Conservation (phyloP, 2,329 filamentous ascomycete species). For the Stemphylium beticola region DNA sequence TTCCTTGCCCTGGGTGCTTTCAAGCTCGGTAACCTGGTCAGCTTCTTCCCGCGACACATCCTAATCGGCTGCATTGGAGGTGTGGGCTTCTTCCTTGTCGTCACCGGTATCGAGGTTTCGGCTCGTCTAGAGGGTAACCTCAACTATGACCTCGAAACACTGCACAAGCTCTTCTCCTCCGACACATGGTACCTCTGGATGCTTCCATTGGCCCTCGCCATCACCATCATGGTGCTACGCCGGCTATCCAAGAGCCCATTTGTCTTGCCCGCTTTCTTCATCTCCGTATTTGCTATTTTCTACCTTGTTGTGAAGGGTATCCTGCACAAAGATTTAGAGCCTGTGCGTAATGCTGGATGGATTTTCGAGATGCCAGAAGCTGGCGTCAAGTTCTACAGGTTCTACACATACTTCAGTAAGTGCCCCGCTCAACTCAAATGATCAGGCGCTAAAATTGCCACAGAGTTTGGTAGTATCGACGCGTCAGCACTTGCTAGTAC, state of each 20-base stretch:
- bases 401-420: constrained; percentile 93
- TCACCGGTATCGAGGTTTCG: constrained; percentile 92
- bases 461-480: constrained; percentile 80
- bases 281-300: constrained; percentile 76
- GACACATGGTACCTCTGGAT: constrained; percentile 85
- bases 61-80: constrained; percentile 96
- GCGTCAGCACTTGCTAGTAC: constrained; percentile 84
- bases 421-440: constrained; percentile 8
- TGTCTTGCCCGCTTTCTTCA: constrained; percentile 85
- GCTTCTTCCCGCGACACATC: constrained; percentile 96
- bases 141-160: constrained; percentile 77
- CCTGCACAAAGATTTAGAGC: constrained; percentile 69
- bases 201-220: constrained; percentile 76
- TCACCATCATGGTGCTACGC: constrained; percentile 78
- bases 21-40: constrained; percentile 87
- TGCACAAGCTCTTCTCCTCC: constrained; percentile 73
- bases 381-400: constrained; percentile 94
- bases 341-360: constrained; percentile 79
- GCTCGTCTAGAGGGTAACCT: constrained; percentile 86
- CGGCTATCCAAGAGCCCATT: constrained; percentile 80
- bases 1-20: constrained; percentile 92
- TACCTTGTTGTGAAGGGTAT: constrained; percentile 77
- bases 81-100: constrained; percentile 91
- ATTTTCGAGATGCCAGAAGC: constrained; percentile 86
- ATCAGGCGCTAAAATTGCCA: constrained; percentile 7